Conservation (phyloP, 176 grass and related monocot species). For the Chloris gayana region DNA sequence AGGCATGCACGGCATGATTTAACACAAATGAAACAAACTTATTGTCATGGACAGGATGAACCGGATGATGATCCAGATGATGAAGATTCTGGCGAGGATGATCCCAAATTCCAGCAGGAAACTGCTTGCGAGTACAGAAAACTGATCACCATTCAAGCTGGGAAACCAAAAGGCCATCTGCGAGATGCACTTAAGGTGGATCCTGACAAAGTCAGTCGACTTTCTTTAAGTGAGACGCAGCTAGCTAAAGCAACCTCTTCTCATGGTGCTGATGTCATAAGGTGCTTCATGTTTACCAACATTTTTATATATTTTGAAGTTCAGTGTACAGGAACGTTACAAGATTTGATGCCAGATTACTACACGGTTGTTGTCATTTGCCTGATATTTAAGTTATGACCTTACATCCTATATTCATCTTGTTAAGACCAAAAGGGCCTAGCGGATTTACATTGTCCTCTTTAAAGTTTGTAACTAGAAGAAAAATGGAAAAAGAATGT, state of each 20-base stretch:
- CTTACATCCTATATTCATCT: no score
- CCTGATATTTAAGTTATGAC: no score
- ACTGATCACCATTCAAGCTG: constrained; percentile 87
- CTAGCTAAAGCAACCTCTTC: constrained; percentile 65
- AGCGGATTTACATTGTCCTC: neutral
- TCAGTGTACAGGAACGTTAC: neutral
- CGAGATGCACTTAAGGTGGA: constrained; percentile 71
- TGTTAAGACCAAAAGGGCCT: no score
- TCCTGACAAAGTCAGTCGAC: constrained; percentile 61
- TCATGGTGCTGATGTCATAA: constrained; percentile 76
- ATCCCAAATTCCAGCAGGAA: constrained; percentile 59
- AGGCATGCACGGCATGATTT: constrained; percentile 1
- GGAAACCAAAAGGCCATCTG: constrained; percentile 87
- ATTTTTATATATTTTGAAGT: constrained; percentile 24
- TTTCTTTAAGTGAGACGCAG: constrained; percentile 84
- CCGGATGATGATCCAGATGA: constrained; percentile 63
- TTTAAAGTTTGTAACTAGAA: neutral
- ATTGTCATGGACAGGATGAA: constrained; percentile 51
- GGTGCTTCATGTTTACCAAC: constrained; percentile 47
- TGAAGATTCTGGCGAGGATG: constrained; percentile 60
- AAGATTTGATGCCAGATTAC: neutral
- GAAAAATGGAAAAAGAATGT: neutral
- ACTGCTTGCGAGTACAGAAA: constrained; percentile 63
- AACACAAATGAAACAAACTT: constrained; percentile 29
- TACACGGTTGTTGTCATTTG: no score